Evolutionary conservation across 352 stramenopile species (phyloP), one percentile per base, ranked within the genome.

Genomic region (Pythium insidiosum): DNA sequence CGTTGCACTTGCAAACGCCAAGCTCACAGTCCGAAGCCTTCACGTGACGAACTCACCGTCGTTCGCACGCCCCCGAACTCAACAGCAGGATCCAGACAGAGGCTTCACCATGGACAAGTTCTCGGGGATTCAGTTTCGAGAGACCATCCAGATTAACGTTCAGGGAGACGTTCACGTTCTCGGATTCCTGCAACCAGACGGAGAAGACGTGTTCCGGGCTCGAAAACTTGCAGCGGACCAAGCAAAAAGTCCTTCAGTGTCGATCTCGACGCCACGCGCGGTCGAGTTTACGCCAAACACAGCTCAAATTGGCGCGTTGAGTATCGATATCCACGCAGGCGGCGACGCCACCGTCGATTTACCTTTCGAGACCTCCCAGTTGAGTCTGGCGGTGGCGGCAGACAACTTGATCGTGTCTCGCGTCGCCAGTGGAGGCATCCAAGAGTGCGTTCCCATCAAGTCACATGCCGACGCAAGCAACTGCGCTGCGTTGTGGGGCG

Each of bases 101-200:
- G 28, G 25, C 18, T 13, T 60, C 23, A 39, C 54, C 2, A 55
- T 90, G 39, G 78, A 90, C 43, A 81, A 82, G 37, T 90, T 75
- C 50, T 81, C 78, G 1, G 64, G 74, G 13, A 42, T 81, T n/a
- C 79, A 85, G 36, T 87, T 89, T 45, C 63, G 46, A 20, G 31
- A 37, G 11, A 40, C 51, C 37, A 31, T 85, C 11, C 47, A 47
- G 25, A 56, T 71, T 1, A 38, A 66, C 45, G 63, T 66, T 5
- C 52, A 49, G 11, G 39, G 34, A 7, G 55, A 63, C 42, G 29
- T 63, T 1, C 48, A 58, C 15, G 44, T 63, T 13, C 23, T 58
- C n/a, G 48, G 55, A 6, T 44, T 55, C 9, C 18, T 63, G 22
- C 25, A 63, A 35, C 47, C 55, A 16, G 34, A 37, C 4, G 38